Conservation (phyloP, 129 eudicot genomes). For the Saposhnikovia divaricata region DNA sequence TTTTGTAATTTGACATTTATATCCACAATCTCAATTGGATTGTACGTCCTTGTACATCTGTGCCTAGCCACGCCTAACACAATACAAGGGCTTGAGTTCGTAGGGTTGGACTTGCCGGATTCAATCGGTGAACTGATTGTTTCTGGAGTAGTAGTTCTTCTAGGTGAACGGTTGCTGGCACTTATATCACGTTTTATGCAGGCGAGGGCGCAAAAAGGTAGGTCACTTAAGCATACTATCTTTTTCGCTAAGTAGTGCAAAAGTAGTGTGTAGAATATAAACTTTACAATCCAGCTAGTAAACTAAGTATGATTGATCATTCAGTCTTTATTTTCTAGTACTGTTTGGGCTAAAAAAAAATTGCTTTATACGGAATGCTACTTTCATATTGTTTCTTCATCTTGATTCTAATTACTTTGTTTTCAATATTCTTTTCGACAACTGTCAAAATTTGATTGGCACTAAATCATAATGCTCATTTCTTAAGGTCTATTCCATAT, state of each 20-base stretch:
- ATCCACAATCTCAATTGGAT: conserved; percentile 59
- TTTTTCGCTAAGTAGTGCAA: neutral
- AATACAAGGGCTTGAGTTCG: conserved; percentile 92
- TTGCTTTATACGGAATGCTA: neutral
- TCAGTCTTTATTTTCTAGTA: neutral
- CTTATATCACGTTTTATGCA: conserved; percentile 83
- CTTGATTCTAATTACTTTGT: neutral
- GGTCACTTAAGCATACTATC: neutral
- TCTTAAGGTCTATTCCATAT: neutral
- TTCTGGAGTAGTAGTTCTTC: conserved; percentile 75
- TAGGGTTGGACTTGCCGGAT: conserved; percentile 91
- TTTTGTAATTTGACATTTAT: conserved; percentile 83
- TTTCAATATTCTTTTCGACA: neutral
- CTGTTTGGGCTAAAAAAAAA: neutral
- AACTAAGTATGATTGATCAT: neutral
- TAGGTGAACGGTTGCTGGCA: conserved; percentile 68
- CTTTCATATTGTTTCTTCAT: neutral
- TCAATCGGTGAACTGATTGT: conserved; percentile 89
- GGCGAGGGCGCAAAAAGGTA: conserved; percentile 89
- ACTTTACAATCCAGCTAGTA: neutral
- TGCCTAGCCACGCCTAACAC: conserved; percentile 68
- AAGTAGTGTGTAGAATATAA: neutral
- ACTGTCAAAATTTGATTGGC: neutral
- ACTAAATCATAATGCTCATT: neutral
- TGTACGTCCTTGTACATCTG: conserved; percentile 65